Base-by-base conservation (phyloP, 2,329 filamentous ascomycete genomes). In the Neocatenulostroma microsporum region DNA sequence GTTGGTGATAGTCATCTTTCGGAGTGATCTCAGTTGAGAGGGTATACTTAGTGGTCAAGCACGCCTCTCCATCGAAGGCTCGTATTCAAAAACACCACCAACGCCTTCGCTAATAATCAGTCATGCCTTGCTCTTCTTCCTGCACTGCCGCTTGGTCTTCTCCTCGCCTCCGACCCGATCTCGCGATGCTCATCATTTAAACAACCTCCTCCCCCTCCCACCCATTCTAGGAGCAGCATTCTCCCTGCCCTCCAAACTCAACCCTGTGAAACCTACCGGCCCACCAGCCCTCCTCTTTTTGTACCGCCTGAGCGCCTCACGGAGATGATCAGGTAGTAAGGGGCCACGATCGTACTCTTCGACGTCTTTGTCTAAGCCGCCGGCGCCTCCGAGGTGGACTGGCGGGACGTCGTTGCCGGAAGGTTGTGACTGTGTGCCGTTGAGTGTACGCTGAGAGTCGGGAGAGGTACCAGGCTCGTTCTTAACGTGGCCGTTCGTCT, bases 281-380 rank as follows among this genome's bases (percentile, higher is more conserved):
- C 77, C 76, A 21, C 79, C 78, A 50, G 81, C 80, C 3, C 73
- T 66, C 17, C 73, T 66, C 29, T 71, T 58, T 55, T 75, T 80
- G 58, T 84, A 83, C 32, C 82, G 69, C 38, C 82, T 68, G 56
- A 82, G 68, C 4, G 84, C 82, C 58, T 88, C 83, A 14, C 82
- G 69, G 30, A 89, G 59, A 58, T 88, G 83, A 42, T 86, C 83
- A 0, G 84, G 81, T 18, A 80, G 73, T 30, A 89, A 55, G 1
- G 83, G 82, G 4, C 68, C 68, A 37, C 66, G 61, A 44, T 69
- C 62, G 32, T 51, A 49, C 43, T 62, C 60, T 12, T 54, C 47
- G 19, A 58, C 35, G 17, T 49, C 46, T 12, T 33, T 39, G 5
- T 32, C 40, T 4, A 56, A 42, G 8, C 48, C 51, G 37, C 50